Conservation (phyloP, 176 grass and related monocot species). For the Paspalum vaginatum region DNA sequence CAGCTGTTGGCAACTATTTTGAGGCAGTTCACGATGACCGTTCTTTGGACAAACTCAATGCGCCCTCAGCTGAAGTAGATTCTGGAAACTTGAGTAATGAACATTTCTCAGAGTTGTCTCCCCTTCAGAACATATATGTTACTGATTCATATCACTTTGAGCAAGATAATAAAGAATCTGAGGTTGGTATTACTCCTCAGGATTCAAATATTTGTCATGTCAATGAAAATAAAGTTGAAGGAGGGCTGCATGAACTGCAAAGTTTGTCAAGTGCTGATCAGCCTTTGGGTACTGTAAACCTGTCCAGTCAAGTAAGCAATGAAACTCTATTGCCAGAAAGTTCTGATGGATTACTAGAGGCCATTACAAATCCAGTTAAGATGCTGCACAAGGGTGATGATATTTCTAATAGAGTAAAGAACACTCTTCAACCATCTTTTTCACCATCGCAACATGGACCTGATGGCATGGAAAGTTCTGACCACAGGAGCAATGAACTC, state of each 20-base stretch:
- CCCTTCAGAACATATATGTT: slow-evolving; percentile 42
- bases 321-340: slow-evolving; percentile 40
- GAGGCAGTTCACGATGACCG: slow-evolving; percentile 40
- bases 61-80: slow-evolving; percentile 27
- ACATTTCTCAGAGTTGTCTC: slow-evolving; percentile 50
- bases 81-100: slow-evolving; percentile 42
- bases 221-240: slow-evolving; percentile 39
- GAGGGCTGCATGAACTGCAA: slow-evolving; percentile 36
- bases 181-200: slow-evolving; percentile 10
- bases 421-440: slow-evolving; percentile 50
- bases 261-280: slow-evolving; percentile 36
- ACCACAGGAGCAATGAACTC: slow-evolving; percentile 29
- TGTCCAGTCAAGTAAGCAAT: slow-evolving; percentile 39
- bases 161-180: slow-evolving; percentile 41
- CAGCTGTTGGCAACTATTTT: slow-evolving; percentile 54
- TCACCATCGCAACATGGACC: slow-evolving; percentile 36
- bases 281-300: slow-evolving; percentile 23
- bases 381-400: slow-evolving; percentile 52
- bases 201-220: slow-evolving; percentile 31
- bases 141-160: slow-evolving; percentile 48
- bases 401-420: slow-evolving; percentile 16
- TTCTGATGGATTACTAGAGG: slow-evolving; percentile 83
- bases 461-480: slow-evolving; percentile 33
- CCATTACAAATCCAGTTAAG: slow-evolving; percentile 86
- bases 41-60: slow-evolving; percentile 52